Evolutionary conservation across 768 basidiomycete genomes (phyloP), one percentile per base, ranked within the genome.

Genomic region (Pleurotus ostreatus): DNA sequence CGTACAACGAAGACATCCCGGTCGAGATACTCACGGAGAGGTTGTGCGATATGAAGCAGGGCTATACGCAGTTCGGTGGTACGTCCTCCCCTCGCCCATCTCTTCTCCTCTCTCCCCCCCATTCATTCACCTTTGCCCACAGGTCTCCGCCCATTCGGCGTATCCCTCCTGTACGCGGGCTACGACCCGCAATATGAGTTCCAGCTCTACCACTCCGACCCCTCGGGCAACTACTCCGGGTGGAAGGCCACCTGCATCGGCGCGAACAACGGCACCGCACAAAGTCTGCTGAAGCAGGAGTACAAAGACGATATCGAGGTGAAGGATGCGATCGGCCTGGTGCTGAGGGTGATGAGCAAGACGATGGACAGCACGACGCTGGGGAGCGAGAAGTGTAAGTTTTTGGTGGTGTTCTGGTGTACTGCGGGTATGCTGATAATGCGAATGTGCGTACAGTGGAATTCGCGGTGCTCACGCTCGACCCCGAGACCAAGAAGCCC

Each of bases 231-330:
- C 73, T 99, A 98, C 72, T 91, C 89, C 0, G 96, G 96, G 11
- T 98, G 95, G 89, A 98, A 98, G 73, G 97, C 96, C 43, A 97
- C 95, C 11, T 97, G 93, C 70, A 93, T 99, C 62, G 96, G 97
- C n/a, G 92, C 95, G 5, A 99, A 98, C 76, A 97, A 91, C 69
- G 91, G 94, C 40, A 97, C 94, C 0, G 95, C 95, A 16, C 92
- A 95, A 71, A 93, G 90, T 64, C 74, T 98, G 60, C 75, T 99
- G 61, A 95, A 98, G 76, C 96, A 99, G 73, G 97, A 99, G 70
- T 98, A 98, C 75, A 95, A 97, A 70, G 97, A 98, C 62, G 93
- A 93, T 56, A 88, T 98, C 55, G 76, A 79, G 11, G 81, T 98
- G 40, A 90, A 95, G 67, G 94, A 96, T 46, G 95, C 94, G 18